phyloP scores from a whole-genome alignment of 306 rosid species.

The Clitoria ternatea region DNA sequence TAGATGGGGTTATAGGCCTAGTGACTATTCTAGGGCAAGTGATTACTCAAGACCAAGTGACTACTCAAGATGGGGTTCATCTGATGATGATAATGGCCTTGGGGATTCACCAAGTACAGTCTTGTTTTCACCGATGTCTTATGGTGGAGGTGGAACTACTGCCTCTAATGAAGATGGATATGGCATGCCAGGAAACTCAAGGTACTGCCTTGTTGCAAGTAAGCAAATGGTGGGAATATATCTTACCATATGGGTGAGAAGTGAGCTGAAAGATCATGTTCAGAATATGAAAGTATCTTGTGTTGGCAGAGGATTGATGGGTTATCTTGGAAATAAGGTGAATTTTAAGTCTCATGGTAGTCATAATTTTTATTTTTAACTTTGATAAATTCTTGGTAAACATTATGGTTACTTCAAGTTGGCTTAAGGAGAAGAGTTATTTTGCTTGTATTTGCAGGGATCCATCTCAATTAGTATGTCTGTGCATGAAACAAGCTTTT shows the following conservation, averaged over 20 bases:
- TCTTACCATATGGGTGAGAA: slow-evolving; percentile 94
- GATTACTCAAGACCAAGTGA: slow-evolving; percentile 71
- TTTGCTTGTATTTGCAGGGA: slow-evolving; percentile 64
- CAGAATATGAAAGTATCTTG: slow-evolving; percentile 91
- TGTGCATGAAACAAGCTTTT: slow-evolving; percentile 87
- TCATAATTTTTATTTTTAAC: not conserved
- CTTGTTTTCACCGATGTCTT: slow-evolving; percentile 76
- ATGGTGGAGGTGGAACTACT: slow-evolving; percentile 63
- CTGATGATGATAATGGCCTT: slow-evolving; percentile 87
- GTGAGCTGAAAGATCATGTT: slow-evolving; percentile 86
- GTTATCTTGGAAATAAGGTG: slow-evolving; percentile 99
- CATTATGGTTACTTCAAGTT: slow-evolving; percentile 6
- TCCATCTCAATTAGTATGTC: slow-evolving; percentile 98
- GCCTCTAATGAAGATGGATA: slow-evolving; percentile 76
- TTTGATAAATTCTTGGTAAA: not conserved
- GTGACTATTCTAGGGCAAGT: slow-evolving; percentile 80
- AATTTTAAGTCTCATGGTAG: slow-evolving; percentile 2
- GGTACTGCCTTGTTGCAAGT: slow-evolving; percentile 95
- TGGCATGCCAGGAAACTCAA: slow-evolving; percentile 71
- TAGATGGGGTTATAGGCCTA: slow-evolving; percentile 84
- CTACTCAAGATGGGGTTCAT: slow-evolving; percentile 91
- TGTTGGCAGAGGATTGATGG: slow-evolving; percentile 99
- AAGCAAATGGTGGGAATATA: slow-evolving; percentile 99
- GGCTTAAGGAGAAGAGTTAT: slow-evolving; percentile 12
- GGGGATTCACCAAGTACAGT: slow-evolving; percentile 96